These are phyloP conservation scores for Boletus insuetus DNA, from an alignment of 768 basidiomycete genomes.

Conservation along the genomic window DNA sequence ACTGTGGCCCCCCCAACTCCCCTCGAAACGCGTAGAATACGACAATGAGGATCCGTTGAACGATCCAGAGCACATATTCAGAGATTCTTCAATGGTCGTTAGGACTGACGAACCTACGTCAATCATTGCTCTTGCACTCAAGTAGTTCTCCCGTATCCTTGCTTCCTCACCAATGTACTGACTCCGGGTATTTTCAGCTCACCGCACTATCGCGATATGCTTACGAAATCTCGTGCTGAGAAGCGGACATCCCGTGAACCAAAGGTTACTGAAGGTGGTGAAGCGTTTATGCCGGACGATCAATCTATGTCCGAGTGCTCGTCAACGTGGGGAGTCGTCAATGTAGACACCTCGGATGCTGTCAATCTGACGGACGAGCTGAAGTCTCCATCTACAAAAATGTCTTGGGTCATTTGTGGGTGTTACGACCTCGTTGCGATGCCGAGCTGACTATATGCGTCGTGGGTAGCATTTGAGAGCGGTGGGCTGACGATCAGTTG, in stretches of 20 bases:
- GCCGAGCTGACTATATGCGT: constrained; percentile 5
- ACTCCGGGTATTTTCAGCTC: constrained; percentile 46
- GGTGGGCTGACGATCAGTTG: constrained; percentile 89
- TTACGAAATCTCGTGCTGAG: constrained; percentile 72
- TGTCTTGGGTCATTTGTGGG: constrained; percentile 81
- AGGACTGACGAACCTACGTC: constrained; percentile 97
- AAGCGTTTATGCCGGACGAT: constrained; percentile 94
- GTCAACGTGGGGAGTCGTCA: constrained; percentile 92
- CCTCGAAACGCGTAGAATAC: constrained; percentile 52
- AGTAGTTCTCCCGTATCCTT: constrained; percentile 45
- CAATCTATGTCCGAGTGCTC: constrained; percentile 75
- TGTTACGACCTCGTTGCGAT: constrained; percentile 3
- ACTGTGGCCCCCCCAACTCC: constrained; percentile 66
- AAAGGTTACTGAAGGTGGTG: constrained; percentile 61
- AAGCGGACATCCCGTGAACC: constrained; percentile 62
- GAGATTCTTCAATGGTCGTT: constrained; percentile 92
- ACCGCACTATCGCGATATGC: constrained; percentile 77
- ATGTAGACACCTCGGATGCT: constrained; percentile 65
- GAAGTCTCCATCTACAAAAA: constrained; percentile 70
- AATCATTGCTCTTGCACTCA: constrained; percentile 91
- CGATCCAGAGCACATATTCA: constrained; percentile 90
- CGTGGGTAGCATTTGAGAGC: constrained; percentile 74
- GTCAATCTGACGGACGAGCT: constrained; percentile 76
- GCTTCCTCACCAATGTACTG: not conserved
- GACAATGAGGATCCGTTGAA: constrained; percentile 66